Percentiles rank a stretch among this genome's conserved stretches.
Evolutionary conservation across 2,329 filamentous ascomycete species (phyloP).

Genomic region (Aureobasidium musti): DNA sequence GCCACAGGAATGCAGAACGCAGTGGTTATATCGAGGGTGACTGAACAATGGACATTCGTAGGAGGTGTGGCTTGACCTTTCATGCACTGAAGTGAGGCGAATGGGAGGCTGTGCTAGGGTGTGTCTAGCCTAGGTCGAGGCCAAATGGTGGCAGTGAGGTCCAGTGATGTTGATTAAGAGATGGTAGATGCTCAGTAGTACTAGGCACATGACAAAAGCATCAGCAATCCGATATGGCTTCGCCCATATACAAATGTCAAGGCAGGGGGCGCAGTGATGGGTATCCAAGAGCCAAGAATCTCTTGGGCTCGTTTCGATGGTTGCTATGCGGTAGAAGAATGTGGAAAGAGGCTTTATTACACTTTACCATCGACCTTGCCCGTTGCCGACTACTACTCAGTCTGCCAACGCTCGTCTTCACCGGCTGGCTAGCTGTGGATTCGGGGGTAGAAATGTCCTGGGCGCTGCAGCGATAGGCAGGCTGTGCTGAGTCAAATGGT

Average conservation of each 20-base stretch:
- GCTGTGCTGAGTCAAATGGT: constrained; percentile 25
- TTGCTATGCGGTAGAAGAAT: constrained; percentile 17
- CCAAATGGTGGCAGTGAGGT: constrained; percentile 10
- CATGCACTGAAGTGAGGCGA: constrained; percentile 6
- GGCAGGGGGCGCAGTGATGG: constrained; percentile 23
- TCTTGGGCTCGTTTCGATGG: constrained; percentile 15
- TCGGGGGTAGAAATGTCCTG: not conserved
- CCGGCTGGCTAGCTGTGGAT: constrained; percentile 8
- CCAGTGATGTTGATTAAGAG: constrained; percentile 1
- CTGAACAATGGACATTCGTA: constrained; percentile 5
- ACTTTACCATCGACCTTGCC: constrained; percentile 25
- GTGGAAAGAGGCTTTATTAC: constrained; percentile 28
- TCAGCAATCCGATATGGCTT: constrained; percentile 25
- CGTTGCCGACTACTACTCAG: constrained; percentile 1
- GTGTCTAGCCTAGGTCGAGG: not conserved
- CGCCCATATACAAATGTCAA: constrained; percentile 23
- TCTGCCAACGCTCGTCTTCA: constrained; percentile 18
- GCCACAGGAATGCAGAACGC: constrained; percentile 15
- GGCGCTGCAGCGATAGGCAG: constrained; percentile 1
- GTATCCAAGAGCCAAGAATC: constrained; percentile 18
- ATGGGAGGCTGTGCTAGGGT: constrained; percentile 22
- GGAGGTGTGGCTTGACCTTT: constrained; percentile 22
- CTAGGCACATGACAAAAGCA: constrained; percentile 21
- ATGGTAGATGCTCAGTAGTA: constrained; percentile 13
- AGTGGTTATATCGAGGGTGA: not conserved